Evolutionary conservation across 106 monocot species (phyloP).

Genomic region (Iris macrosiphon): DNA sequence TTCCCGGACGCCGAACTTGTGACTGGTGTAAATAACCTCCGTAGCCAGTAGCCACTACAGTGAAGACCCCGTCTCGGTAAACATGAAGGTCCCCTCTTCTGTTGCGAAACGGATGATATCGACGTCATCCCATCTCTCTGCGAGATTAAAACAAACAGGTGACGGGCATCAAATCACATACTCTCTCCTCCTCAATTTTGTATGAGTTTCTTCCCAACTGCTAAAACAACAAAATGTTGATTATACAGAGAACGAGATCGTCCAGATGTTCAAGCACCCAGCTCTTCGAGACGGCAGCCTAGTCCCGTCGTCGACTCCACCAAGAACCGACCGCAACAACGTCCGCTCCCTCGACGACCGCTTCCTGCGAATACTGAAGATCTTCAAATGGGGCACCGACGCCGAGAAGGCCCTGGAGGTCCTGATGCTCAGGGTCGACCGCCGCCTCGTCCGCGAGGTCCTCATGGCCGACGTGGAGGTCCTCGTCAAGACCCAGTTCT

Average conservation of each 20-base stretch:
- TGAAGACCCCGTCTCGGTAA: no score
- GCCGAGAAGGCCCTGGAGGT: conserved; percentile 94
- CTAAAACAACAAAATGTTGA: background rate
- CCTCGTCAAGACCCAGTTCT: conserved; percentile 65
- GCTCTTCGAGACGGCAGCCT: background rate
- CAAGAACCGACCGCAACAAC: conserved; percentile 11
- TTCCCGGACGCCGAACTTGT: no score
- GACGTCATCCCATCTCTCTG: conserved; percentile 27
- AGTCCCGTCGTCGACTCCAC: background rate
- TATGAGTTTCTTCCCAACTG: background rate
- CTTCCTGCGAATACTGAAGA: conserved; percentile 88
- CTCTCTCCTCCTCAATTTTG: background rate
- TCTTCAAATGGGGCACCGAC: conserved; percentile 96
- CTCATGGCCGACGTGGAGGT: conserved; percentile 57
- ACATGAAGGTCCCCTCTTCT: background rate
- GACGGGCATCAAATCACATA: background rate
- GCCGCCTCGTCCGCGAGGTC: conserved; percentile 69
- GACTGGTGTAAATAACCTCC: no score
- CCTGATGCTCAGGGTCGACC: conserved; percentile 75
- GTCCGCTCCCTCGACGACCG: conserved; percentile 54
- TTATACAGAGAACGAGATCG: conserved; percentile 81
- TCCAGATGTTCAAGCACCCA: conserved; percentile 85
- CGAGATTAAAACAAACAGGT: conserved; percentile 91
- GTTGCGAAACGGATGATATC: conserved; percentile 24
- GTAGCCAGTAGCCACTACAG: no score